Evolutionary conservation across 2,329 filamentous ascomycete species (phyloP).

Genomic region (Diaporthe citrichinensis): DNA sequence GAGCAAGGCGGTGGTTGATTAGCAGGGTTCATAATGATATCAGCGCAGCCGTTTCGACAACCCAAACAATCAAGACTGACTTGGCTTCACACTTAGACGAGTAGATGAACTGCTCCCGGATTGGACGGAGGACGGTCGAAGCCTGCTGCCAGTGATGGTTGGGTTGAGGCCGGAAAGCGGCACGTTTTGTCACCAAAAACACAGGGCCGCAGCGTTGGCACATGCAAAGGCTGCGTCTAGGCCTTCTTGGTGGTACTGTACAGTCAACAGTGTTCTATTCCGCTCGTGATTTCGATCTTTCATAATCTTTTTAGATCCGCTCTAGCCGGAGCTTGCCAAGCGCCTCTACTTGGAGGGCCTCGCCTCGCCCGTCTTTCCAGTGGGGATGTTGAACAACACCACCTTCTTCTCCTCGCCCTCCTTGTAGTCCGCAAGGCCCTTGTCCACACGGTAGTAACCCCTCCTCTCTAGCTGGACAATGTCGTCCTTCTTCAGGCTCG

Average conservation of each 20-base stretch:
- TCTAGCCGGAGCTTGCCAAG: not conserved
- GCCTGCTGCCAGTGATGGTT: not conserved
- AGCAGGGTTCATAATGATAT: constrained; percentile 2
- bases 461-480: constrained; percentile 96
- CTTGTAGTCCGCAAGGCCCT: constrained; percentile 65
- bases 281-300: constrained; percentile 2
- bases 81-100: not conserved
- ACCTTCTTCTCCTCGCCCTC: constrained; percentile 66
- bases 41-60: not conserved
- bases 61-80: not conserved
- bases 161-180: not conserved
- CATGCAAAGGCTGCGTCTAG: not conserved
- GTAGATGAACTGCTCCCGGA: not conserved
- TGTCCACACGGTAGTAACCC: constrained; percentile 91
- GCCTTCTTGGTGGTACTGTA: not conserved
- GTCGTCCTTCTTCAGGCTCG: constrained; percentile 84
- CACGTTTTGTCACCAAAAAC: not conserved
- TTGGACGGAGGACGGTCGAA: not conserved
- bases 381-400: constrained; percentile 71
- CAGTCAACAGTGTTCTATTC: not conserved
- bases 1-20: not conserved
- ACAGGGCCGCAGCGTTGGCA: not conserved
- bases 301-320: not conserved
- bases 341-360: constrained; percentile 25
- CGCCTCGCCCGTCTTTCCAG: constrained; percentile 58